These are phyloP conservation scores for Claviceps digitariae DNA, from an alignment of 2,329 filamentous ascomycete genomes.

Conservation along the genomic window DNA sequence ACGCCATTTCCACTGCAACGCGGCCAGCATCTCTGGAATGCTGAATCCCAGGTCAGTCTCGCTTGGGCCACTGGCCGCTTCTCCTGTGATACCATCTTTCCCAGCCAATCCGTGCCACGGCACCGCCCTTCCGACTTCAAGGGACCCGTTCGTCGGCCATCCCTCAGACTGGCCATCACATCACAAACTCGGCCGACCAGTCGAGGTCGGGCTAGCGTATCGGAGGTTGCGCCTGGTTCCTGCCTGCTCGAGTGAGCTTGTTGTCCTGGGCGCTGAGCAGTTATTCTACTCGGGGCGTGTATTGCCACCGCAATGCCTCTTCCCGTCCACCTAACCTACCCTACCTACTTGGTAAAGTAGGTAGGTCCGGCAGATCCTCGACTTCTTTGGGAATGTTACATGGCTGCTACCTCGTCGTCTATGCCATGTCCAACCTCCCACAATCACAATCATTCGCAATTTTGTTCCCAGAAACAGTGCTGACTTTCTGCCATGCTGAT, in stretches of 20 bases:
- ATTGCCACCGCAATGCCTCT: background rate
- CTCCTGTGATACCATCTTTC: slow-evolving; percentile 2
- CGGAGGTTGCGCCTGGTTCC: background rate
- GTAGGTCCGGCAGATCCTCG: too few species aligned
- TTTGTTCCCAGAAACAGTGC: background rate
- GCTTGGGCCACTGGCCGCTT: slow-evolving; percentile 6
- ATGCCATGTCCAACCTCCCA: background rate
- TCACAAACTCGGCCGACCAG: background rate
- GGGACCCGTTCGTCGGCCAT: slow-evolving; percentile 6
- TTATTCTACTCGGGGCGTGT: background rate
- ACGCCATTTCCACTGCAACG: slow-evolving; percentile 2
- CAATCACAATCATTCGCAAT: too few species aligned
- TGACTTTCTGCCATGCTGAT: background rate
- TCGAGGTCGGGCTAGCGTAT: background rate
- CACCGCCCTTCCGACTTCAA: slow-evolving; percentile 2
- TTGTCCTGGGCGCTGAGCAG: too few species aligned
- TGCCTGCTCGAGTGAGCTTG: slow-evolving; percentile 2
- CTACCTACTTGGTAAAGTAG: too few species aligned
- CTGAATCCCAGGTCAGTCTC: slow-evolving; percentile 4
- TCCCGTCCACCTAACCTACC: background rate
- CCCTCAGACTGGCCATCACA: slow-evolving; percentile 5
- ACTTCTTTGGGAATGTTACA: background rate
- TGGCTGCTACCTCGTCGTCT: background rate
- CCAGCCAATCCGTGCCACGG: slow-evolving; percentile 3
- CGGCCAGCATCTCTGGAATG: slow-evolving; percentile 1